phyloP scores from a whole-genome alignment of 257 asterid species.

The Petunia axillaris region DNA sequence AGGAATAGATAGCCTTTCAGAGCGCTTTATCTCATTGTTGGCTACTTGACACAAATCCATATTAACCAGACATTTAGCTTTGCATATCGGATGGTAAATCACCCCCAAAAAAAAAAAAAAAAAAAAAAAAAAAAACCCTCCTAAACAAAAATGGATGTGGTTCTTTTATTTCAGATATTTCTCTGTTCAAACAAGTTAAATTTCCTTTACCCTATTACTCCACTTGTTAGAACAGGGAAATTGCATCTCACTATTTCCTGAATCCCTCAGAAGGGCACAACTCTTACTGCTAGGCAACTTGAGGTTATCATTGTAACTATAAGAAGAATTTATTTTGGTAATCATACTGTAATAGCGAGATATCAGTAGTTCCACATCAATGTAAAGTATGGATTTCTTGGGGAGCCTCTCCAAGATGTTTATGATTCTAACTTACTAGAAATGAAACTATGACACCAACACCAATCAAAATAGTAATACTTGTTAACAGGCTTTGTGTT shows the following conservation, averaged over 20 bases:
- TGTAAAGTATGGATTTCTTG: background rate
- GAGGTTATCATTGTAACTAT: background rate
- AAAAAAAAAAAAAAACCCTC: too few species aligned
- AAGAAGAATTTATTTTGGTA: background rate
- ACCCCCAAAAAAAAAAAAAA: too few species aligned
- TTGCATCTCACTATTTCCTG: background rate
- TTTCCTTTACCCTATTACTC: background rate
- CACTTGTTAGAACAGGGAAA: too few species aligned
- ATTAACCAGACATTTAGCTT: too few species aligned
- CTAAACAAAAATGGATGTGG: background rate
- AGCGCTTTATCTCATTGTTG: too few species aligned
- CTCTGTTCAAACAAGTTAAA: background rate
- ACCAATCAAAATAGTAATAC: background rate
- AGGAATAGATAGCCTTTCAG: too few species aligned
- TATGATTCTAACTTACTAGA: background rate
- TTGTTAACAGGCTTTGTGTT: too few species aligned
- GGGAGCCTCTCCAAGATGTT: background rate
- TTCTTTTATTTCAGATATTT: background rate
- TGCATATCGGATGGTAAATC: too few species aligned
- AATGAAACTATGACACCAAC: background rate
- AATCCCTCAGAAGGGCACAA: background rate
- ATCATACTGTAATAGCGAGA: background rate
- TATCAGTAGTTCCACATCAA: background rate
- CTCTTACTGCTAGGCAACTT: background rate
- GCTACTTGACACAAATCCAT: too few species aligned